Conservation (phyloP, 371 early-diverging fungal species). For the Mucor sp. region DNA sequence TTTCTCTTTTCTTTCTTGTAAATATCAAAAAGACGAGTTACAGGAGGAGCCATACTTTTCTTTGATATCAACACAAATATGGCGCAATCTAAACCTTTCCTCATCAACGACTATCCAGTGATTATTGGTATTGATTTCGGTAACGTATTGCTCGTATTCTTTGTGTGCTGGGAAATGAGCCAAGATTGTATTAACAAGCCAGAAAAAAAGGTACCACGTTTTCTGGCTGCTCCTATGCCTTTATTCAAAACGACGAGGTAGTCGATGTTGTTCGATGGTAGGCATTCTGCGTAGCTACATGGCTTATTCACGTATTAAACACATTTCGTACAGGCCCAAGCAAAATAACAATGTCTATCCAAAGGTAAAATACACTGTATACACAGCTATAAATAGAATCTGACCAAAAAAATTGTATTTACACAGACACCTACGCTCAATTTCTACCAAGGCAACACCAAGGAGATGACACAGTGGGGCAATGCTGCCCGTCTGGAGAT, state of each 20-base stretch:
- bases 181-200: neutral
- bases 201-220: slow-evolving; percentile 48
- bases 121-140: slow-evolving; percentile 54
- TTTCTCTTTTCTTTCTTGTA: slow-evolving; percentile 8
- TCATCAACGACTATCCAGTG: slow-evolving; percentile 45
- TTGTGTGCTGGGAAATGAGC: neutral
- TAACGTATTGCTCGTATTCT: slow-evolving; percentile 3
- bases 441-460: slow-evolving; percentile 48
- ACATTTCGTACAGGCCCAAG: slow-evolving; percentile 46
- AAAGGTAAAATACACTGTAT: slow-evolving; percentile 41
- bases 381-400: neutral
- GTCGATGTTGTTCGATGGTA: slow-evolving; percentile 64
- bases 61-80: neutral
- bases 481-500: slow-evolving; percentile 32
- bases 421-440: slow-evolving; percentile 49
- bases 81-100: slow-evolving; percentile 41
- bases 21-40: slow-evolving; percentile 1
- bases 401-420: neutral
- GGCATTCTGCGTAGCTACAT: neutral
- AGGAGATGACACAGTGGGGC: slow-evolving; percentile 52
- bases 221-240: slow-evolving; percentile 51
- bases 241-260: slow-evolving; percentile 60
- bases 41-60: neutral
- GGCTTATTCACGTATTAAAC: neutral
- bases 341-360: slow-evolving; percentile 61